A percentile compares a stretch with the other conserved stretches of the same genome.
phyloP scores from a whole-genome alignment of 371 early-diverging fungal genomes.

The Haplosporangium sp. region DNA sequence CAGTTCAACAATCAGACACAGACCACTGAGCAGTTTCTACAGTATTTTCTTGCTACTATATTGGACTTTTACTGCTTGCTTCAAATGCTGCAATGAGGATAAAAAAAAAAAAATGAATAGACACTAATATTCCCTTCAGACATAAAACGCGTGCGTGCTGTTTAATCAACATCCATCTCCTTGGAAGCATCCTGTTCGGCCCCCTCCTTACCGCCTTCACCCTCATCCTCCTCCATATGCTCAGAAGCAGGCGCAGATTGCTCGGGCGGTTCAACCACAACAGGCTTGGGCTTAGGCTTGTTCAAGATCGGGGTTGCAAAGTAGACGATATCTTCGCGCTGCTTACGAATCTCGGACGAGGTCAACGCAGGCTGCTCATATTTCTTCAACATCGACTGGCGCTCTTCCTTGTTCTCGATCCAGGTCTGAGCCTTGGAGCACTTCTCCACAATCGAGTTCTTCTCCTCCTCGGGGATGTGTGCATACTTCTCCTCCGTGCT shows the following conservation, averaged over 20 bases:
- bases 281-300: slow-evolving; percentile 87
- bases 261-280: slow-evolving; percentile 38
- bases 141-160: not conserved
- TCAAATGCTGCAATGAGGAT: not conserved
- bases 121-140: not conserved
- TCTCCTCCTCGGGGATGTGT: slow-evolving; percentile 90
- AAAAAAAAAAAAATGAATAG: too few species aligned
- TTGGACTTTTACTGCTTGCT: not conserved
- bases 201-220: not conserved
- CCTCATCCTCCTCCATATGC: slow-evolving; percentile 27
- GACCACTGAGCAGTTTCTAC: too few species aligned
- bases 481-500: slow-evolving; percentile 86
- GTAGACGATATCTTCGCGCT: slow-evolving; percentile 71
- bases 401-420: slow-evolving; percentile 85
- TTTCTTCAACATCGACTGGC: slow-evolving; percentile 81
- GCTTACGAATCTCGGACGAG: slow-evolving; percentile 77
- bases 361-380: slow-evolving; percentile 79
- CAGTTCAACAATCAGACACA: not conserved
- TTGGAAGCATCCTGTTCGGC: slow-evolving; percentile 58
- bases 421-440: slow-evolving; percentile 84
- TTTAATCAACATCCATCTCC: slow-evolving; percentile 79
- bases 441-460: slow-evolving; percentile 83
- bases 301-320: slow-evolving; percentile 85
- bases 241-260: slow-evolving; percentile 4
- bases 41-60: not conserved